A percentile compares a stretch with the other conserved stretches of the same genome.
phyloP scores from a whole-genome alignment of 2,329 filamentous ascomycete genomes.

The Aspergillus felis region DNA sequence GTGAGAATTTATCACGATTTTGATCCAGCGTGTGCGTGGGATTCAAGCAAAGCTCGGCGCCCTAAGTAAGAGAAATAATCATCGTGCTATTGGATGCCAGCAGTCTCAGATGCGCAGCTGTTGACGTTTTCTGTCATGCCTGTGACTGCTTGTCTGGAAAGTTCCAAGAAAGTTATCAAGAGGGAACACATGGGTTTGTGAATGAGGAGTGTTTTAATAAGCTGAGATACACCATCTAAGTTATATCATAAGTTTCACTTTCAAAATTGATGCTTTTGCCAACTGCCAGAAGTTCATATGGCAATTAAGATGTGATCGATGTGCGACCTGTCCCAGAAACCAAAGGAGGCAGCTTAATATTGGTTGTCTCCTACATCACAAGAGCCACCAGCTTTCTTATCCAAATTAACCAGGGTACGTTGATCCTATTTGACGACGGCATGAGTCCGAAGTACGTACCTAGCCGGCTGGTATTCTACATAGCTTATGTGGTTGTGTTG shows the following conservation, averaged over 20 bases:
- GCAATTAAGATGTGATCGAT: not conserved
- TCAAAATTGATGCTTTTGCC: not conserved
- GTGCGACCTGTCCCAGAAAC: no score
- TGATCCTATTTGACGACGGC: not conserved
- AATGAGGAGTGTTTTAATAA: not conserved
- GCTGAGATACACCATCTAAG: not conserved
- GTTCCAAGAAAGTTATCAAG: not conserved
- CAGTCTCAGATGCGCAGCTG: not conserved
- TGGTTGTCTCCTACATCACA: not conserved
- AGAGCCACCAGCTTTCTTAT: no score
- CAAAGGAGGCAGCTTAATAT: not conserved
- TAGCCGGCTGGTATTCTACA: no score
- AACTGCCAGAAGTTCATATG: not conserved
- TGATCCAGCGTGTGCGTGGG: not conserved
- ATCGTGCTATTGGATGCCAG: not conserved
- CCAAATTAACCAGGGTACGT: not conserved
- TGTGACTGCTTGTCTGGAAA: not conserved
- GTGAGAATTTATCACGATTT: not conserved
- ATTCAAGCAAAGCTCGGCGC: not conserved
- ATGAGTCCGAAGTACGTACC: not conserved
- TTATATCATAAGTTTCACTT: not conserved
- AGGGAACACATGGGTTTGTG: not conserved
- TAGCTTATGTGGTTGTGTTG: no score
- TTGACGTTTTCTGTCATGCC: not conserved
- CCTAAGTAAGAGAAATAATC: not conserved